Evolutionary conservation across 306 rosid genomes (phyloP).

Genomic region (Coriaria nepalensis): DNA sequence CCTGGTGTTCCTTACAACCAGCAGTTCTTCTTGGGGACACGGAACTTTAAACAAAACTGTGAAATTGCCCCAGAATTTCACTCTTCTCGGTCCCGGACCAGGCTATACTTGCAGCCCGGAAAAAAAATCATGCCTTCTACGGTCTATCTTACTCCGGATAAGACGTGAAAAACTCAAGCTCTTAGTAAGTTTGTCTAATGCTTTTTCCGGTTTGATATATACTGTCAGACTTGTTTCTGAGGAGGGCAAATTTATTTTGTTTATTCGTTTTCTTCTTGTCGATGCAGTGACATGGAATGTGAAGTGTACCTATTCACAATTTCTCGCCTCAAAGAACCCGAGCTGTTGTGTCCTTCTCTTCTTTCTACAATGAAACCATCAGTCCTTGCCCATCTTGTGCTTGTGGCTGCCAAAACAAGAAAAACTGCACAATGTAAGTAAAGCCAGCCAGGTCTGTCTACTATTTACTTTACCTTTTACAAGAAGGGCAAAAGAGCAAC

Average conservation of each 20-base stretch:
- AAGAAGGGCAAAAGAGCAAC: too few species aligned
- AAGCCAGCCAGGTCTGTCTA: too few species aligned
- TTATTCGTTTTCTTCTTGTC: neutral
- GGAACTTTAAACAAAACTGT: slow-evolving; percentile 72
- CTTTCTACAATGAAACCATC: slow-evolving; percentile 74
- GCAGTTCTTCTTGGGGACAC: slow-evolving; percentile 46
- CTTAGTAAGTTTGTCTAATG: slow-evolving; percentile 34
- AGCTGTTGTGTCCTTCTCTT: slow-evolving; percentile 90
- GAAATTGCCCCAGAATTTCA: slow-evolving; percentile 50
- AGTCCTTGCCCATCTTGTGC: slow-evolving; percentile 76
- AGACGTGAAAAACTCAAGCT: slow-evolving; percentile 44
- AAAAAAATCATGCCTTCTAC: slow-evolving; percentile 42
- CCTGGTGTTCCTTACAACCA: slow-evolving; percentile 54
- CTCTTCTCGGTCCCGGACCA: slow-evolving; percentile 56
- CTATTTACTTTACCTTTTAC: too few species aligned
- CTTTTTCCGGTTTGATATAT: too few species aligned
- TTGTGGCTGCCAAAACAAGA: slow-evolving; percentile 75
- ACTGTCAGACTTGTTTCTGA: neutral
- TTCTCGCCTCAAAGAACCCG: slow-evolving; percentile 76
- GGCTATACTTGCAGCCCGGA: slow-evolving; percentile 74
- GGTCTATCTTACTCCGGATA: slow-evolving; percentile 42
- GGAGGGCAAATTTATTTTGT: too few species aligned
- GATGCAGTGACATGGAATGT: slow-evolving; percentile 93
- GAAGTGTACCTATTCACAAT: slow-evolving; percentile 86
- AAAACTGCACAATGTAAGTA: slow-evolving; percentile 60